Conservation (phyloP, 176 grass and related monocot genomes). For the Raddia distichophylla region DNA sequence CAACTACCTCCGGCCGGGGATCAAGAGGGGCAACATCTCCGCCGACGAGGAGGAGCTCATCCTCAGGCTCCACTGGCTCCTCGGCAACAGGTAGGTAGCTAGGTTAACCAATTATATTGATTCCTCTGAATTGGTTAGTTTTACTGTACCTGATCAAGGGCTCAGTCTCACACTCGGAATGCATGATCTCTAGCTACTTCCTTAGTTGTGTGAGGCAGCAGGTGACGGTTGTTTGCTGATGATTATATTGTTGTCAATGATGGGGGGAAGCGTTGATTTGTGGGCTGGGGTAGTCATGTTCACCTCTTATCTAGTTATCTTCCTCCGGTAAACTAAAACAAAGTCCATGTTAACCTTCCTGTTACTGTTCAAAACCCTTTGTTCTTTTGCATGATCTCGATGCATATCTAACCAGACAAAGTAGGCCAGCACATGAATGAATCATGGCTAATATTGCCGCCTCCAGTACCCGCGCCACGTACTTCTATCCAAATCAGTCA, state of each 20-base stretch:
- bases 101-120: too few relatives aligned
- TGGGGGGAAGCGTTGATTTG: neutral
- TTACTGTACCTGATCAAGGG: too few relatives aligned
- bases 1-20: slow-evolving; percentile 65
- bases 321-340: neutral
- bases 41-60: slow-evolving; percentile 77
- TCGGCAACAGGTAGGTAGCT: slow-evolving; percentile 81
- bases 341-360: neutral
- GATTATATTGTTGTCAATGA: neutral
- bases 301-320: neutral
- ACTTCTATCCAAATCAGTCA: slow-evolving; percentile 9
- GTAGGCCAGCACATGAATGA: neutral
- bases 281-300: neutral
- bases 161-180: too few relatives aligned
- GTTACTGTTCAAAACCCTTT: neutral
- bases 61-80: slow-evolving; percentile 70
- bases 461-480: neutral
- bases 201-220: neutral
- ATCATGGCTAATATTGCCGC: neutral
- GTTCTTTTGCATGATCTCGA: neutral
- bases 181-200: neutral
- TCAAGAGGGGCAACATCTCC: slow-evolving; percentile 80
- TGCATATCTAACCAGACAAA: neutral
- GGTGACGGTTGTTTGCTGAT: neutral
- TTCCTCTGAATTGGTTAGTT: too few relatives aligned